Percentiles rank a stretch among this genome's conserved stretches.
phyloP scores from a whole-genome alignment of 1,284 basidiomycete genomes.

The Apiotrichum akiyoshidainum region DNA sequence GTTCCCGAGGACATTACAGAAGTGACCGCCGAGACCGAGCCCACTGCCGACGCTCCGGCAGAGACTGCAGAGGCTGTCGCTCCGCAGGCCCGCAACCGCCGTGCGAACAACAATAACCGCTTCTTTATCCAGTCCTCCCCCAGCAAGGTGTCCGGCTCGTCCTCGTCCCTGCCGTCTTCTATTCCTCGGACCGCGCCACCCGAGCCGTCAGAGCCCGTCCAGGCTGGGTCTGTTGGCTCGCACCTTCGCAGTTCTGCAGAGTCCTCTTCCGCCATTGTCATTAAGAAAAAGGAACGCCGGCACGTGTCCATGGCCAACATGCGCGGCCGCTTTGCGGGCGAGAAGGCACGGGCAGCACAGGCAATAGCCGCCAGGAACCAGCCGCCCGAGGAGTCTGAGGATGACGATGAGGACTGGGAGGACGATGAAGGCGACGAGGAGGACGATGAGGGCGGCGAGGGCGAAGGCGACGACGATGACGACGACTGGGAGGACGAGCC shows the following conservation, averaged over 20 bases:
- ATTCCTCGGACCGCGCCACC: not conserved
- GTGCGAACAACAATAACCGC: constrained; percentile 1
- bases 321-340: constrained; percentile 38
- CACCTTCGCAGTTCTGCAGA: constrained; percentile 27
- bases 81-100: not conserved
- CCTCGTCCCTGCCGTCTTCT: constrained; percentile 11
- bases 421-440: constrained; percentile 16
- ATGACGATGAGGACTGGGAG: constrained; percentile 31
- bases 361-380: constrained; percentile 26
- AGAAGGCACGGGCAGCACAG: constrained; percentile 42
- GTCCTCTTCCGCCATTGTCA: constrained; percentile 25
- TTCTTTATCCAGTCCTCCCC: constrained; percentile 19
- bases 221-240: not conserved
- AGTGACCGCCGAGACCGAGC: constrained; percentile 11
- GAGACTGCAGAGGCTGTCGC: not conserved
- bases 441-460: constrained; percentile 11
- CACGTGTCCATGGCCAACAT: constrained; percentile 45
- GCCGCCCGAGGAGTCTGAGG: constrained; percentile 20
- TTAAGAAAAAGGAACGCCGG: constrained; percentile 23
- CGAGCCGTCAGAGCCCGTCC: not conserved
- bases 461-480: constrained; percentile 12
- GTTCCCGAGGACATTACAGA: constrained; percentile 26
- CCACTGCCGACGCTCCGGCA: constrained; percentile 30
- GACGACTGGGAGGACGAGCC: constrained; percentile 14
- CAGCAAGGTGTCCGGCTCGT: constrained; percentile 31